Conservation (phyloP, 1,284 basidiomycete species). For the Pulchroboletus neoregius region DNA sequence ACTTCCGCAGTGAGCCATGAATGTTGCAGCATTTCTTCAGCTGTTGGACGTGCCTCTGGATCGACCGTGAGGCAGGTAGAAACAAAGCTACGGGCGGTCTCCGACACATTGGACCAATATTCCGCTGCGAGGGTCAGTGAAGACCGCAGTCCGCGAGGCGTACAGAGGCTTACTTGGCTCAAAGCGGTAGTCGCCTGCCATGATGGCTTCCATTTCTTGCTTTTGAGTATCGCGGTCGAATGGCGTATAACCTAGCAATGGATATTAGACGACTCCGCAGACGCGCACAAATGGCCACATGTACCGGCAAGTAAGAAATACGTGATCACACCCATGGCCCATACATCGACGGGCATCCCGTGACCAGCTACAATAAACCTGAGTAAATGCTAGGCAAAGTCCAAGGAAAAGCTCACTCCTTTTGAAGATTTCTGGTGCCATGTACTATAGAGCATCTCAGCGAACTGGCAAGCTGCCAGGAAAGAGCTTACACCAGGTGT, state of each 20-base stretch:
- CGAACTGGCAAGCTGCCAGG: background rate
- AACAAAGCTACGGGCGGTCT: slow-evolving; percentile 81
- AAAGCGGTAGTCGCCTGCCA: slow-evolving; percentile 88
- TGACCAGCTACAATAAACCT: slow-evolving; percentile 66
- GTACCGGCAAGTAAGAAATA: slow-evolving; percentile 85
- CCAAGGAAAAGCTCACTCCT: slow-evolving; percentile 56
- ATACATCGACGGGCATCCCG: slow-evolving; percentile 93
- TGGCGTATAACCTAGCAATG: slow-evolving; percentile 71
- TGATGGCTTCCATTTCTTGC: slow-evolving; percentile 90
- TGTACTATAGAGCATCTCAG: slow-evolving; percentile 57
- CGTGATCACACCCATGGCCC: slow-evolving; percentile 96
- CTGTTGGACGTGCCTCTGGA: slow-evolving; percentile 73
- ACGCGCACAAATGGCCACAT: background rate
- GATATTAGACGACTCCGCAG: slow-evolving; percentile 1
- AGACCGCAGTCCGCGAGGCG: background rate
- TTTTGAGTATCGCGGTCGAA: slow-evolving; percentile 89
- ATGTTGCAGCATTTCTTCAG: slow-evolving; percentile 48
- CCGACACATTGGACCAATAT: slow-evolving; percentile 84
- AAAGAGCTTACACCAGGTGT: slow-evolving; percentile 64
- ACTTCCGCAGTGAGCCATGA: slow-evolving; percentile 67
- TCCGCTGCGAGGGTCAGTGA: slow-evolving; percentile 43
- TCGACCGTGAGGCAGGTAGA: slow-evolving; percentile 79
- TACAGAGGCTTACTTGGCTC: slow-evolving; percentile 56
- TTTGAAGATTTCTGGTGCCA: slow-evolving; percentile 98
- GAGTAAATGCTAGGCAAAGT: background rate